These are phyloP conservation scores for Tilletia indica DNA, from an alignment of 1,284 basidiomycete species.

Conservation along the genomic window DNA sequence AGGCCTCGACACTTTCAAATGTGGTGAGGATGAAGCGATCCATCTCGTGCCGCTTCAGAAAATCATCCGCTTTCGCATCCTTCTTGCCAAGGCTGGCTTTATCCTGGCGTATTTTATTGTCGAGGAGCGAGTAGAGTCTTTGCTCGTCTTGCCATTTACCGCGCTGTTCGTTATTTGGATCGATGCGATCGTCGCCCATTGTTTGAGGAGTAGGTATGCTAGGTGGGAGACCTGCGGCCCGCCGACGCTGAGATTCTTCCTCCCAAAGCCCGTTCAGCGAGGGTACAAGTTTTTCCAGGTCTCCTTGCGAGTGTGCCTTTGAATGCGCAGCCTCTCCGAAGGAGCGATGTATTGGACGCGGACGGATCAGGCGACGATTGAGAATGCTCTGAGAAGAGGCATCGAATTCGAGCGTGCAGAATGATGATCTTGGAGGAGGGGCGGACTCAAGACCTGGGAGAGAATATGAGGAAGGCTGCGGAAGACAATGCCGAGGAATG, in stretches of 20 bases:
- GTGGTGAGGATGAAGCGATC: constrained; percentile 76
- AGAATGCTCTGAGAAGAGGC: constrained; percentile 76
- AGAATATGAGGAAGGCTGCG: not conserved
- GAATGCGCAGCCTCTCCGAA: constrained; percentile 31
- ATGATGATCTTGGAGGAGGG: constrained; percentile 67
- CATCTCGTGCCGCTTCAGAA: constrained; percentile 55
- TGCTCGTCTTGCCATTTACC: constrained; percentile 52
- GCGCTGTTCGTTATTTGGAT: constrained; percentile 16
- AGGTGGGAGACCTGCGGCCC: constrained; percentile 35
- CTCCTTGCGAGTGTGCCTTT: constrained; percentile 19
- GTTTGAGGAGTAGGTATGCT: constrained; percentile 38
- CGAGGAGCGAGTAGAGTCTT: constrained; percentile 50
- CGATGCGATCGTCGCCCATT: constrained; percentile 25
- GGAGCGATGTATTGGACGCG: constrained; percentile 73
- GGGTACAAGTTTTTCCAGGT: constrained; percentile 73
- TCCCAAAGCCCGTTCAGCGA: constrained; percentile 92
- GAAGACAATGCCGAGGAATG: constrained; percentile 4
- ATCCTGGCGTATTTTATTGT: constrained; percentile 51
- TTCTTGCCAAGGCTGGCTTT: constrained; percentile 57
- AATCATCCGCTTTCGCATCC: constrained; percentile 32
- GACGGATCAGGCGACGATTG: constrained; percentile 70
- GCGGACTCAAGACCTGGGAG: constrained; percentile 49
- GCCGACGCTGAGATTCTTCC: constrained; percentile 75
- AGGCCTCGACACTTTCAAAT: constrained; percentile 70
- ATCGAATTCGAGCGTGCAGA: constrained; percentile 80